phyloP scores from a whole-genome alignment of 805 yeast genomes.

The Schwanniomyces pseudopolymorphus region DNA sequence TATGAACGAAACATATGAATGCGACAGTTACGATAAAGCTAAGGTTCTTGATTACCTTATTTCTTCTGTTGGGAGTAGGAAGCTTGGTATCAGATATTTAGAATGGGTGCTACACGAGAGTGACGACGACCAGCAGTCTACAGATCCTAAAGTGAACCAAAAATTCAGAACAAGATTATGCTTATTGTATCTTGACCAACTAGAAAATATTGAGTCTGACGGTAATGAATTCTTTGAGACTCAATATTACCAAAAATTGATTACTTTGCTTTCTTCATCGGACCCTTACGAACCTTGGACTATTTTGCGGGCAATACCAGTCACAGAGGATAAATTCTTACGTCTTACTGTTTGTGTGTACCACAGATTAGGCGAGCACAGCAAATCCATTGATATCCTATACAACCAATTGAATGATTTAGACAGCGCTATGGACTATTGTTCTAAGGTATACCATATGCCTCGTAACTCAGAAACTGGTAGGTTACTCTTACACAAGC shows the following conservation, averaged over 20 bases:
- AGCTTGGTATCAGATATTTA: constrained; percentile 41
- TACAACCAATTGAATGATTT: constrained; percentile 58
- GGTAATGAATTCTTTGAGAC: constrained; percentile 10
- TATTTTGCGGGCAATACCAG: constrained; percentile 31
- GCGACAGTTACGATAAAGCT: constrained; percentile 55
- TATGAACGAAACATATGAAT: constrained; percentile 60
- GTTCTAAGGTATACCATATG: constrained; percentile 45
- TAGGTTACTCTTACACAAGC: constrained; percentile 43
- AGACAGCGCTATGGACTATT: constrained; percentile 58
- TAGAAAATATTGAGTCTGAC: constrained; percentile 11
- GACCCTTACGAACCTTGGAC: constrained; percentile 38
- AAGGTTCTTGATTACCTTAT: constrained; percentile 55
- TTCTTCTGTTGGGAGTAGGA: constrained; percentile 17
- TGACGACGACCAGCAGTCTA: constrained; percentile 13
- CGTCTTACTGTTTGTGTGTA: constrained; percentile 58
- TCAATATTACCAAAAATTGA: constrained; percentile 28
- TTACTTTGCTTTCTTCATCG: constrained; percentile 29
- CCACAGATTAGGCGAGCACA: constrained; percentile 58
- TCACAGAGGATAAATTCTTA: constrained; percentile 30
- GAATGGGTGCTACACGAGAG: constrained; percentile 43
- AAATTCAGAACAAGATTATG: constrained; percentile 37
- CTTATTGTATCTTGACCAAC: constrained; percentile 28
- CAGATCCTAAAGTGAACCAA: constrained; percentile 6
- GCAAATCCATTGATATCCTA: constrained; percentile 60
- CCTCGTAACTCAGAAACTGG: constrained; percentile 41